phyloP scores from a whole-genome alignment of 2,329 filamentous ascomycete species.

The Penicillium italicum region DNA sequence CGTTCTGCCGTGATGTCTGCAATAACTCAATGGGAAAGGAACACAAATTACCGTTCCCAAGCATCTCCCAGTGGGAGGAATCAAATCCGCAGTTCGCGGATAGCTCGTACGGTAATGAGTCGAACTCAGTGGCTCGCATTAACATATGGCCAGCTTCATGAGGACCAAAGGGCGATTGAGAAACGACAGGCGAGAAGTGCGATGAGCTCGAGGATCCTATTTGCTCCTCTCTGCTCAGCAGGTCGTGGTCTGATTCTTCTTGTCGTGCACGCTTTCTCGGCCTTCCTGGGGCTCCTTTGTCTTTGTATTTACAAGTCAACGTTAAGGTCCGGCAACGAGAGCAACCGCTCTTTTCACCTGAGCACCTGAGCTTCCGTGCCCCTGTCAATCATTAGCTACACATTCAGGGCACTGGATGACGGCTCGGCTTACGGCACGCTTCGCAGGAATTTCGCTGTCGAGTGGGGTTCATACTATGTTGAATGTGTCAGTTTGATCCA shows the following conservation, averaged over 20 bases:
- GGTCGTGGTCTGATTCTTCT: constrained; percentile 7
- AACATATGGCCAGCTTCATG: constrained; percentile 4
- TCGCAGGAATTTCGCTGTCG: constrained; percentile 29
- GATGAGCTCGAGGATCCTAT: constrained; percentile 12
- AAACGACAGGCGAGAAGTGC: constrained; percentile 1
- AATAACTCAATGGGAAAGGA: constrained; percentile 17
- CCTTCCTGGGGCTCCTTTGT: constrained; percentile 27
- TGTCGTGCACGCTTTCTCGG: constrained; percentile 25
- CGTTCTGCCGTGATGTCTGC: constrained; percentile 1
- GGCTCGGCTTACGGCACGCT: constrained; percentile 24
- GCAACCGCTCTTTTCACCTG: constrained; percentile 28
- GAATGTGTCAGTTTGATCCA: neutral
- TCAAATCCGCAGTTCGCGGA: constrained; percentile 21
- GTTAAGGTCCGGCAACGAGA: constrained; percentile 23
- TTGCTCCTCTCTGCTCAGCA: constrained; percentile 1
- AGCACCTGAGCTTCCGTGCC: constrained; percentile 29
- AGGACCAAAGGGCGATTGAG: neutral
- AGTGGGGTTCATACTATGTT: constrained; percentile 16
- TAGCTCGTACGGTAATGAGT: constrained; percentile 17
- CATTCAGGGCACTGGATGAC: neutral
- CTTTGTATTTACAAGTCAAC: constrained; percentile 27
- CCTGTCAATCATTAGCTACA: constrained; percentile 15
- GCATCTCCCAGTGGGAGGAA: constrained; percentile 16
- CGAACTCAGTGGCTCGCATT: constrained; percentile 9
- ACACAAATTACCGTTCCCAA: constrained; percentile 15